Conservation (phyloP, 108 stramenopile species). For the Seminavis robusta region DNA sequence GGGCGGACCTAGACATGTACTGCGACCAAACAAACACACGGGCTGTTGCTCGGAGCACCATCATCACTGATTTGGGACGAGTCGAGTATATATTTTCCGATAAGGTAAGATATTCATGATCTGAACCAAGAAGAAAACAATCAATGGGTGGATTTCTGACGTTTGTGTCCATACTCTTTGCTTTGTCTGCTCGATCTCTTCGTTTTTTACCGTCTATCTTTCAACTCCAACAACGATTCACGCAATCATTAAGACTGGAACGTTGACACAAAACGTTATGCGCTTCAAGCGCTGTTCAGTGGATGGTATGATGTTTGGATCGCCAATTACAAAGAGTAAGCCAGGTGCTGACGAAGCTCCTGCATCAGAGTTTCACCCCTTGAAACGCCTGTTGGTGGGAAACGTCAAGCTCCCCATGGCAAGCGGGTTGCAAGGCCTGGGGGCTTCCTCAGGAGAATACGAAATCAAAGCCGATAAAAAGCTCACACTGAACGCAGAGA, state of each 20-base stretch:
- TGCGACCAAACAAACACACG: constrained; percentile 85
- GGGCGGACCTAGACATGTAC: constrained; percentile 89
- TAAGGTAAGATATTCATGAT: no score
- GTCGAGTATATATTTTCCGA: constrained; percentile 95
- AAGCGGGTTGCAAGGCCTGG: constrained; percentile 1
- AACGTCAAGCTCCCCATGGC: constrained; percentile 4
- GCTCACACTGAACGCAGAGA: constrained; percentile 81
- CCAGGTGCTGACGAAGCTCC: constrained; percentile 21
- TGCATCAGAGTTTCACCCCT: constrained; percentile 37
- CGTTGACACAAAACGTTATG: constrained; percentile 98
- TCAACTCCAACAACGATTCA: no score
- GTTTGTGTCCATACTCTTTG: no score
- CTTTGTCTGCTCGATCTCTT: no score
- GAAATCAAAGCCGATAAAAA: constrained; percentile 9
- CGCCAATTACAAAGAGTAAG: constrained; percentile 62
- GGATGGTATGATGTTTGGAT: constrained; percentile 83
- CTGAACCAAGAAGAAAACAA: no score
- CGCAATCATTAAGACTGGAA: no score
- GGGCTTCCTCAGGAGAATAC: background rate
- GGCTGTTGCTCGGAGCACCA: constrained; percentile 79
- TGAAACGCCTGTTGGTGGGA: constrained; percentile 58
- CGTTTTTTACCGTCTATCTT: no score
- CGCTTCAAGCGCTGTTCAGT: constrained; percentile 94
- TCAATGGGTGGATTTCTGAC: no score
- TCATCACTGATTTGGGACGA: constrained; percentile 90